Evolutionary conservation across 2,329 filamentous ascomycete species (phyloP).

Genomic region (Hymenoscyphus albidus): DNA sequence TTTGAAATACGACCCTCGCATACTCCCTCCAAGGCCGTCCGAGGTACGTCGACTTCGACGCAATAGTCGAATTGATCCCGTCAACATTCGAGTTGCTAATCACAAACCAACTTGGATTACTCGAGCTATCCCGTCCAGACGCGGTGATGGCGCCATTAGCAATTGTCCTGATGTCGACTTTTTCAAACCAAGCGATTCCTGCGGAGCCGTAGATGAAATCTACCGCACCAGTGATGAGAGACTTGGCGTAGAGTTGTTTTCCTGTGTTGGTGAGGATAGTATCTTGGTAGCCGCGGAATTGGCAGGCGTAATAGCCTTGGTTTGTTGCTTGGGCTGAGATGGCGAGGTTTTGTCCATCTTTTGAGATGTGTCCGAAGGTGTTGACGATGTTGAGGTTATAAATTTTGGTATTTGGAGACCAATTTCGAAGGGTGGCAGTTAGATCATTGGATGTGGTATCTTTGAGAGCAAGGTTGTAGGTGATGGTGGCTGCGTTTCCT

Average conservation of each 20-base stretch:
- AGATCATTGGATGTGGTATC: constrained; percentile 42
- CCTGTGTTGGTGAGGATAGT: constrained; percentile 49
- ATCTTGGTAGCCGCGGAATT: constrained; percentile 54
- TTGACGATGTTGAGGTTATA: constrained; percentile 54
- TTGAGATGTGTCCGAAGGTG: constrained; percentile 25
- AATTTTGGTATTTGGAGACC: constrained; percentile 47
- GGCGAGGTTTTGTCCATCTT: constrained; percentile 50
- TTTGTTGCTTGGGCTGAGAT: constrained; percentile 47
- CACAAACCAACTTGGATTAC: constrained; percentile 47
- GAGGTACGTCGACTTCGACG: constrained; percentile 44
- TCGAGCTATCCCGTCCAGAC: constrained; percentile 38
- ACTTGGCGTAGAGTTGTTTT: constrained; percentile 52
- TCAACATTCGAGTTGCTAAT: constrained; percentile 50
- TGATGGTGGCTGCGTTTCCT: constrained; percentile 47
- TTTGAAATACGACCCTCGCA: constrained; percentile 49
- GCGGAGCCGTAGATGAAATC: constrained; percentile 58
- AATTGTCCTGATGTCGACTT: constrained; percentile 41
- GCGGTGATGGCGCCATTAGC: constrained; percentile 45
- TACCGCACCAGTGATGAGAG: constrained; percentile 53
- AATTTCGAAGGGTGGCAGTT: constrained; percentile 30
- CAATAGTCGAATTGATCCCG: constrained; percentile 38
- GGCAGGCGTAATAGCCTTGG: constrained; percentile 55
- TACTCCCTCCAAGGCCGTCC: constrained; percentile 50
- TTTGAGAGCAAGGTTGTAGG: constrained; percentile 40
- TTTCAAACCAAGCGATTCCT: constrained; percentile 50